A percentile compares a stretch with the other conserved stretches of the same genome.
These are phyloP conservation scores for Posidonia australis DNA, from an alignment of 106 monocot genomes.

Conservation along the genomic window DNA sequence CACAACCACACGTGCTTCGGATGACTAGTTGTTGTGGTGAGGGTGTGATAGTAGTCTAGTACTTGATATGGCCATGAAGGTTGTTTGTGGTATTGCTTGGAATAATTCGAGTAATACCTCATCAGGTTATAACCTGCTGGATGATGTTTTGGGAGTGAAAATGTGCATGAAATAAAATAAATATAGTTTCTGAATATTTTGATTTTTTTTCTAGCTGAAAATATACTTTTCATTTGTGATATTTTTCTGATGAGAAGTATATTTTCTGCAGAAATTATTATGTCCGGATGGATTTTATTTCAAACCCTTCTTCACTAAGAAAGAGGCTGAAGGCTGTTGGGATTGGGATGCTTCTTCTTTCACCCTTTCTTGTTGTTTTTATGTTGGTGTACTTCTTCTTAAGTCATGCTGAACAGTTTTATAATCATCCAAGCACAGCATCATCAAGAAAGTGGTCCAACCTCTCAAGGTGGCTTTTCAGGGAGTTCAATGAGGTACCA, in stretches of 20 bases:
- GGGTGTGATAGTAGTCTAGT: no score
- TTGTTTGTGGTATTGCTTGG: no score
- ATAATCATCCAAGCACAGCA: constrained; percentile 86
- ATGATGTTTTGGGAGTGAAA: no score
- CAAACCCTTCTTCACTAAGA: constrained; percentile 56
- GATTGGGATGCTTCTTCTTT: constrained; percentile 60
- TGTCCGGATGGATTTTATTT: constrained; percentile 63
- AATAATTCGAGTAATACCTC: no score
- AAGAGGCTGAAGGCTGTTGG: constrained; percentile 62
- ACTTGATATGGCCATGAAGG: no score
- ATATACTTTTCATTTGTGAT: background rate
- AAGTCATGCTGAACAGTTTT: constrained; percentile 88
- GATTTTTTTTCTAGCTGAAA: background rate
- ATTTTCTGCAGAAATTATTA: constrained; percentile 61
- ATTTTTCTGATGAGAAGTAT: background rate
- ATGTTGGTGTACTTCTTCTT: constrained; percentile 89
- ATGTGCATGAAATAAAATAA: no score
- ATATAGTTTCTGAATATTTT: no score
- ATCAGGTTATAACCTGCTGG: no score
- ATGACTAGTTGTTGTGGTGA: no score
- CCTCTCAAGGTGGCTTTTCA: constrained; percentile 83
- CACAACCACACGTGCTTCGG: no score
- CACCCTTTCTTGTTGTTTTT: constrained; percentile 85
- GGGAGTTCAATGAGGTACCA: constrained; percentile 97
- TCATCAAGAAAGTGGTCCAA: constrained; percentile 93